These are phyloP conservation scores for Fusarium duplospermum DNA, from an alignment of 2,329 filamentous ascomycete species.

Conservation along the genomic window DNA sequence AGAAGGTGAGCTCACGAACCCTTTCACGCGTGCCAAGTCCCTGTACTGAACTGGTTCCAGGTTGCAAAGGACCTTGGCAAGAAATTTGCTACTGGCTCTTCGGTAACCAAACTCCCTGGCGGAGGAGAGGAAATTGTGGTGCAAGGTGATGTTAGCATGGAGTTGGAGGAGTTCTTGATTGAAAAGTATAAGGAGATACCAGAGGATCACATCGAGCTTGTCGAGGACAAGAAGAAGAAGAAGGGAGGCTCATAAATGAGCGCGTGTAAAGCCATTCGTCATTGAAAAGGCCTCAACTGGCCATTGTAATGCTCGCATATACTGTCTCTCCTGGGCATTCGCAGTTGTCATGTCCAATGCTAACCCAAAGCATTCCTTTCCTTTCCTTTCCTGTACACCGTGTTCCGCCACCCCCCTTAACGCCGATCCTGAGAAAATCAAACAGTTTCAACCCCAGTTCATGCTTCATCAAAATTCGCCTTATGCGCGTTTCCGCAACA, in stretches of 20 bases:
- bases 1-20: conserved; percentile 69
- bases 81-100: conserved; percentile 95
- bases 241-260: conserved; percentile 46
- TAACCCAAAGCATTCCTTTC: conserved; percentile 14
- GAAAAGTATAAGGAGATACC: conserved; percentile 92
- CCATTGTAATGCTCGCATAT: conserved; percentile 37
- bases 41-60: conserved; percentile 43
- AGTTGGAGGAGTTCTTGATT: conserved; percentile 89
- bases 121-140: conserved; percentile 97
- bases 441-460: background rate
- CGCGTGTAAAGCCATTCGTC: conserved; percentile 31
- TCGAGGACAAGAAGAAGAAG: conserved; percentile 96
- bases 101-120: conserved; percentile 87
- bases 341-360: conserved; percentile 17
- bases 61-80: conserved; percentile 96
- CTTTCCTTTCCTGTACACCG: conserved; percentile 23
- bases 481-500: conserved; percentile 66
- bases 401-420: conserved; percentile 24
- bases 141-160: conserved; percentile 95
- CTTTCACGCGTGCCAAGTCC: background rate
- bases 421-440: conserved; percentile 33
- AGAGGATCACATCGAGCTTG: conserved; percentile 92
- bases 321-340: conserved; percentile 23
- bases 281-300: conserved; percentile 29
- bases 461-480: conserved; percentile 13